A percentile compares a stretch with the other conserved stretches of the same genome.
Conservation (phyloP, 805 yeast genomes). For the Pichia membranifaciens region DNA sequence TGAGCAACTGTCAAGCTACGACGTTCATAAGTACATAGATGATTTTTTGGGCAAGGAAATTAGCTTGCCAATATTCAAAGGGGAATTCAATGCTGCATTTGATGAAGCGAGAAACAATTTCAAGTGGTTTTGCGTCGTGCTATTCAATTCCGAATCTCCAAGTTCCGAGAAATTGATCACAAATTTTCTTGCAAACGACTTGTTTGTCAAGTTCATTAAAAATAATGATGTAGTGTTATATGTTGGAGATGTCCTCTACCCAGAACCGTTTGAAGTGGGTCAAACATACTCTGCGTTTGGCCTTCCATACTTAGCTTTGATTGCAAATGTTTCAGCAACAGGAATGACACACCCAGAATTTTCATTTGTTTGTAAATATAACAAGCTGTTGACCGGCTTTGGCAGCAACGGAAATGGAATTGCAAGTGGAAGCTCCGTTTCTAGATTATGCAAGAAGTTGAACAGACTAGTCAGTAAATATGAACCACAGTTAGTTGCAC, state of each 20-base stretch:
- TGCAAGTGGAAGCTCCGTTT: slow-evolving; percentile 9
- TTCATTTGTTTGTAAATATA: slow-evolving; percentile 40
- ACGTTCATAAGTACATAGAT: slow-evolving; percentile 17
- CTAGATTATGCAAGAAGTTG: slow-evolving; percentile 32
- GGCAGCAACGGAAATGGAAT: background rate
- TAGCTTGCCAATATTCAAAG: slow-evolving; percentile 27
- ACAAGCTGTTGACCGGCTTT: slow-evolving; percentile 23
- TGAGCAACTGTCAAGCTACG: slow-evolving; percentile 17
- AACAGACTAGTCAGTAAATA: slow-evolving; percentile 45
- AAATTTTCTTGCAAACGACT: slow-evolving; percentile 35
- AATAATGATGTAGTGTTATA: slow-evolving; percentile 48
- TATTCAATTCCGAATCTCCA: slow-evolving; percentile 41
- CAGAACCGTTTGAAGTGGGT: slow-evolving; percentile 65
- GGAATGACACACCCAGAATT: slow-evolving; percentile 43
- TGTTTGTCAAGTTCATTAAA: slow-evolving; percentile 32
- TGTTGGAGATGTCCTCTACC: slow-evolving; percentile 56
- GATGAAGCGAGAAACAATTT: slow-evolving; percentile 34
- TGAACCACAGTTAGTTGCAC: slow-evolving; percentile 55
- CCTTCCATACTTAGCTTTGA: slow-evolving; percentile 50
- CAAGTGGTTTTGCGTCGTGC: slow-evolving; percentile 49
- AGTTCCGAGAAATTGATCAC: slow-evolving; percentile 25
- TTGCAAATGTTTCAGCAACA: slow-evolving; percentile 51
- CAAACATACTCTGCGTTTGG: slow-evolving; percentile 45
- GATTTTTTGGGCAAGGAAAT: slow-evolving; percentile 21
- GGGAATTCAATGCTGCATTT: slow-evolving; percentile 39